Conservation (phyloP, 2,329 filamentous ascomycete species). For the Pseudogymnoascus sp. region DNA sequence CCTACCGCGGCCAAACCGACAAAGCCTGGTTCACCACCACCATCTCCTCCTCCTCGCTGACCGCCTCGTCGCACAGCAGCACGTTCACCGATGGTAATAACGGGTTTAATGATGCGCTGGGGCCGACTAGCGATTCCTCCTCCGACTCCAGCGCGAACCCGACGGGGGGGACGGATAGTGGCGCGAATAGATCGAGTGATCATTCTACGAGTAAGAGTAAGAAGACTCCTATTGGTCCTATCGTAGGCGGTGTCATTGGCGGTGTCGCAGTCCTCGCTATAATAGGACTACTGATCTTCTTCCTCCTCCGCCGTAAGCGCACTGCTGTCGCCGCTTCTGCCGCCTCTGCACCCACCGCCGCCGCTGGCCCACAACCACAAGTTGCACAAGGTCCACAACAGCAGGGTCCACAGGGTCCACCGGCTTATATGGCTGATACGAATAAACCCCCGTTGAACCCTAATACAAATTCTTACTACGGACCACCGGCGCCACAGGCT, state of each 20-base stretch:
- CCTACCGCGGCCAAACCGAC: slow-evolving; percentile 34
- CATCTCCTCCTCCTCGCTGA: not conserved
- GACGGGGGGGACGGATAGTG: no score
- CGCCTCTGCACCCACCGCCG: no score
- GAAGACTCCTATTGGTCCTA: not conserved
- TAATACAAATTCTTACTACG: not conserved
- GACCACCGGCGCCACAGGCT: not conserved
- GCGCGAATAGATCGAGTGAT: not conserved
- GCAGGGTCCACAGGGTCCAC: not conserved
- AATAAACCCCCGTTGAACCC: not conserved
- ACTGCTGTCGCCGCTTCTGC: not conserved
- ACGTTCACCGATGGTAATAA: not conserved
- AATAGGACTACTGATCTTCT: not conserved
- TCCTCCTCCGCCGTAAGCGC: not conserved
- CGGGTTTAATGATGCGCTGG: not conserved
- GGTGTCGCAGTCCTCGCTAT: not conserved
- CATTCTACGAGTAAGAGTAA: not conserved
- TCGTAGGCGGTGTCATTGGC: slow-evolving; percentile 6
- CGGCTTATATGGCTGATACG: not conserved
- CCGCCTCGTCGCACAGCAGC: not conserved
- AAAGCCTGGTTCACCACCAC: slow-evolving; percentile 26
- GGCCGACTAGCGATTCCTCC: no score
- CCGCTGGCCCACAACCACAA: no score
- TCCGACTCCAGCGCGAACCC: no score
- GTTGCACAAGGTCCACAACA: not conserved